Conservation (phyloP, 2,329 filamentous ascomycete genomes). For the Monilinia fructigena region DNA sequence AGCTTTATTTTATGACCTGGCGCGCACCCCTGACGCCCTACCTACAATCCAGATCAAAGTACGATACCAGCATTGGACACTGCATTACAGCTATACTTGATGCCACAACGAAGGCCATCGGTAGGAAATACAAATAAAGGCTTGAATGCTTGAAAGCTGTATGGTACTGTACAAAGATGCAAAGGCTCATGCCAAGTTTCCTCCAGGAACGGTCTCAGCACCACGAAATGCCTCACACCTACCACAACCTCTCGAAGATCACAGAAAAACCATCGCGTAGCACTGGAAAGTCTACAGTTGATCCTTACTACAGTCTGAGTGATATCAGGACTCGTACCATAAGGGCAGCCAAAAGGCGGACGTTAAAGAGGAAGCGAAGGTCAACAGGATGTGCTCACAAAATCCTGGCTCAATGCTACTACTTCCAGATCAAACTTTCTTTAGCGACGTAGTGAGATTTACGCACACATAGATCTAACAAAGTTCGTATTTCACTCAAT, state of each 20-base stretch:
- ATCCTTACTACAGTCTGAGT: slow-evolving; percentile 56
- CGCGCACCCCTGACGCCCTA: slow-evolving; percentile 51
- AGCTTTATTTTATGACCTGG: slow-evolving; percentile 61
- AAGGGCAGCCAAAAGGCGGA: slow-evolving; percentile 30
- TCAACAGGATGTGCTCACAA: slow-evolving; percentile 44
- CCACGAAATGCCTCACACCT: slow-evolving; percentile 65
- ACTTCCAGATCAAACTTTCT: slow-evolving; percentile 79
- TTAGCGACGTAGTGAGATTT: slow-evolving; percentile 73
- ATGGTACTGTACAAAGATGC: slow-evolving; percentile 61
- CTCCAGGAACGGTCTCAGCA: slow-evolving; percentile 84
- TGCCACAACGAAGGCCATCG: slow-evolving; percentile 59
- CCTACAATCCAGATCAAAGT: slow-evolving; percentile 53
- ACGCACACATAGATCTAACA: slow-evolving; percentile 64
- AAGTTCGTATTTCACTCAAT: slow-evolving; percentile 67
- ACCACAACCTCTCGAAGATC: slow-evolving; percentile 61
- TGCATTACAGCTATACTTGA: slow-evolving; percentile 78
- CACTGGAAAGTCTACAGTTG: slow-evolving; percentile 57
- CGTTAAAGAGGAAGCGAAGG: slow-evolving; percentile 33
- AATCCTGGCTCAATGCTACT: slow-evolving; percentile 77
- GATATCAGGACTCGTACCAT: slow-evolving; percentile 53
- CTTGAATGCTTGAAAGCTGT: slow-evolving; percentile 62
- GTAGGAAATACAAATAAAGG: slow-evolving; percentile 70
- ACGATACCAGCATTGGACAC: slow-evolving; percentile 79
- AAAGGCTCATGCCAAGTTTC: slow-evolving; percentile 79
- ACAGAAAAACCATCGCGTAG: slow-evolving; percentile 61